Base-by-base conservation (phyloP, 108 stramenopile species). In the Cylindrotheca fusiformis region DNA sequence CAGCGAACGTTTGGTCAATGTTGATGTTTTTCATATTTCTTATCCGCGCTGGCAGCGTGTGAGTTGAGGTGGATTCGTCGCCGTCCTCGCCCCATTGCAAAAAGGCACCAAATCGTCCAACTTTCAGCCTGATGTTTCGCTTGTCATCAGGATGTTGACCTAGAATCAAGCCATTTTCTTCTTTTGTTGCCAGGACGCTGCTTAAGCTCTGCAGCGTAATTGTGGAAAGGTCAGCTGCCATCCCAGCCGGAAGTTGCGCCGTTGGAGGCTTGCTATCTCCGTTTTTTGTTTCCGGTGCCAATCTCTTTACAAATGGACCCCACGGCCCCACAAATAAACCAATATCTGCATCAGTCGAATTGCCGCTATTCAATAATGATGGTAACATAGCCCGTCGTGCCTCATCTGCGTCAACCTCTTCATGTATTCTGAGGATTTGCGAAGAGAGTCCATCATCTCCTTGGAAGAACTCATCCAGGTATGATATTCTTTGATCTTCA, bases 271-370 rank as follows among this genome's bases (percentile, higher is more conserved):
- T 74, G 23, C 69, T 52, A 4, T 51, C 58, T 12, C 31, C 65
- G 32, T 27, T 48, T 0, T 18, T 12, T 23, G 27, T 19, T 22
- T 33, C 27, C 22, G 44, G 19, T 0, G 25, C 29, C 24, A 69
- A 19, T 30, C 76, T 76, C 52, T 76, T 62, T 8, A 80, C 63
- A 58, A 72, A 84, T 4, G 83, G 78, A 24, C 83, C 83, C 83
- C 83, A 84, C 0, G 83, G 83, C n/a, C 83, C 83, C 54, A 84
- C 59, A 56, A 78, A 84, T 2, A 84, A 55, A 36, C 77, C 74
- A 33, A 78, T 60, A 29, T 53, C 71, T 14, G 29, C 14, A 3
- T 61, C 58, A 0, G 25, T 52, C 23, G 67, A 36, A 19, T 63
- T 46, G 31, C 12, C 28, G 17, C 29, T 30, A 10, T 41, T 14